Evolutionary conservation across 177 flowering plant genomes (phyloP), one percentile per base, ranked within the genome.

Genomic region (Vitis hybrid): DNA sequence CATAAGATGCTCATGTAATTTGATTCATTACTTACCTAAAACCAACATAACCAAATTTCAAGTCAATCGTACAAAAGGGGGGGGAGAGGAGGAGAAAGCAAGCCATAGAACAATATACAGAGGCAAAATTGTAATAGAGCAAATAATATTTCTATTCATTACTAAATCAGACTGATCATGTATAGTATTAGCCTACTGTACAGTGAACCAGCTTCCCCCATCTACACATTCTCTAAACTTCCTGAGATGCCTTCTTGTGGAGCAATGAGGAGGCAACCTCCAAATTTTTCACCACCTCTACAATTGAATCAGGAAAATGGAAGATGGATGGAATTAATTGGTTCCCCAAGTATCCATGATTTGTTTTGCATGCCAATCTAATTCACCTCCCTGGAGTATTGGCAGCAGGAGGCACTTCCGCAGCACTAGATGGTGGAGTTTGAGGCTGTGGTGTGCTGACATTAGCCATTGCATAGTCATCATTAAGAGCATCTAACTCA

Each of bases 401-500:
- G 26, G 68, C 67, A 49, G 73, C 22, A 66, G 81, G 1, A 68
- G 73, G 80, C 51, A 72, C 67, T 61, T 76, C 78, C n/a, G 77
- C 16, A 39, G 77, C n/a, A 51, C 56, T 72, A 39, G 79, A 18
- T 12, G 84, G 82, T 62, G 88, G 84, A 26, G 81, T 77, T 63
- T 81, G 80, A 16, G 80, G 78, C 22, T 16, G 74, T 22, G 84
- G 78, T 15, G 77, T 67, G 65, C 76, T 69, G 57, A 74, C 69
- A 70, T 70, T 72, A 18, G 70, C 74, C 75, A 84, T 75, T 55
- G 56, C 18, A 75, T 77, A 80, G 67, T 81, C 82, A 48, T 84
- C 85, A 26, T 67, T 60, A 15, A 86, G 72, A 16, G 75, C 16
- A 10, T 61, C 80, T 59, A 87, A 74, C 0, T 77, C 81, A 71